Evolutionary conservation across 1,284 basidiomycete genomes (phyloP).

Genomic region (Fereydounia khargensis): DNA sequence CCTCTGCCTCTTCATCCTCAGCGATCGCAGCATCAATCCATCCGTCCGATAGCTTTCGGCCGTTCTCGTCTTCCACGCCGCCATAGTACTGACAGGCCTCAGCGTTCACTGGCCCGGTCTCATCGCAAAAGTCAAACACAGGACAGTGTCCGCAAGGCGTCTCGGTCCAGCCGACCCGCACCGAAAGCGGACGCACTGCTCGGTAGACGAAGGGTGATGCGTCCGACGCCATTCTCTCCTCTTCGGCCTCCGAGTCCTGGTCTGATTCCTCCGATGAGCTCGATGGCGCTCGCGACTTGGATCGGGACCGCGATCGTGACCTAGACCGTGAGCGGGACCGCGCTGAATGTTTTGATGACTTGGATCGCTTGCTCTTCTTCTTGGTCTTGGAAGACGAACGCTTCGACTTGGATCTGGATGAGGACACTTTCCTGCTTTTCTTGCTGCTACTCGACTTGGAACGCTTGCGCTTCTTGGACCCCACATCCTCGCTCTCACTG

Average conservation of each 20-base stretch:
- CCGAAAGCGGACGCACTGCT: conserved; percentile 26
- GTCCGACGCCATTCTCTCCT: conserved; percentile 1
- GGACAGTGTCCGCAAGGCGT: conserved; percentile 48
- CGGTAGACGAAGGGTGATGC: conserved; percentile 38
- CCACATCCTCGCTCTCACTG: conserved; percentile 8
- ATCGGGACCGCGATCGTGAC: conserved; percentile 2
- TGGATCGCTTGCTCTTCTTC: conserved; percentile 11
- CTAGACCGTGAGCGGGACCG: background rate
- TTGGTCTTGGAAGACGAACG: background rate
- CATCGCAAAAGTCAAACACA: conserved; percentile 49
- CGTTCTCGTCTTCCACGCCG: conserved; percentile 25
- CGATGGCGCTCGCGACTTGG: background rate
- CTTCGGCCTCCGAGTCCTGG: conserved; percentile 5
- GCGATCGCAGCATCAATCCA: conserved; percentile 26
- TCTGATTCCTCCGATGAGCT: conserved; percentile 1
- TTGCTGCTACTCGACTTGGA: conserved; percentile 13
- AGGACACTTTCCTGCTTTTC: background rate
- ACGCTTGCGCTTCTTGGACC: conserved; percentile 25
- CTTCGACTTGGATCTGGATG: background rate
- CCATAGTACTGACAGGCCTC: conserved; percentile 44
- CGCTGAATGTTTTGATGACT: background rate
- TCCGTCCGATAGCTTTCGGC: conserved; percentile 20
- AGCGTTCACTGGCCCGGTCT: conserved; percentile 46
- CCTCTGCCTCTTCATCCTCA: conserved; percentile 18
- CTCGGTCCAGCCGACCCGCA: conserved; percentile 42